phyloP scores from a whole-genome alignment of 2,329 filamentous ascomycete species.

The Colletotrichum limetticola region DNA sequence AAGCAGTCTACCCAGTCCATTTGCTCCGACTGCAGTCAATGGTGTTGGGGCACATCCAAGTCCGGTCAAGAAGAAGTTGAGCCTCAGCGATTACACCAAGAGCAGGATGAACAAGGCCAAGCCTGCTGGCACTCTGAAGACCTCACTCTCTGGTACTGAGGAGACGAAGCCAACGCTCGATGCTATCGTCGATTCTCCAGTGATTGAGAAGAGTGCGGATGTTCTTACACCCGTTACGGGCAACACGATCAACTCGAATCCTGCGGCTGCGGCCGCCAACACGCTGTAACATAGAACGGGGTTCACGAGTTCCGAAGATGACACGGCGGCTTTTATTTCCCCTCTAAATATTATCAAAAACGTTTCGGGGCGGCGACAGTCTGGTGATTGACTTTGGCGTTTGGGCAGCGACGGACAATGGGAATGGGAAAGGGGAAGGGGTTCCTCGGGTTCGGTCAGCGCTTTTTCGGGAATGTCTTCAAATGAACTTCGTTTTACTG shows the following conservation, averaged over 20 bases:
- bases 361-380: neutral
- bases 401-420: conserved; percentile 22
- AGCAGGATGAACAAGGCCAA: conserved; percentile 64
- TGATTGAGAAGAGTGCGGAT: conserved; percentile 44
- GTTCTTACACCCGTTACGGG: conserved; percentile 19
- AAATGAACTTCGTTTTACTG: neutral
- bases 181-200: conserved; percentile 47
- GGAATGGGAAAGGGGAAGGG: conserved; percentile 16
- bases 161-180: conserved; percentile 52
- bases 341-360: conserved; percentile 18
- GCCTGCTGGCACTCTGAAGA: conserved; percentile 20
- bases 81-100: conserved; percentile 73
- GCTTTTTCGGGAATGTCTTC: neutral
- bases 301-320: neutral
- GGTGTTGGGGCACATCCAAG: conserved; percentile 61
- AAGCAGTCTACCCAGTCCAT: conserved; percentile 52
- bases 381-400: conserved; percentile 28
- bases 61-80: conserved; percentile 75
- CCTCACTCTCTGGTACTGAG: conserved; percentile 41
- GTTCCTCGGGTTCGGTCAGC: conserved; percentile 12
- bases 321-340: conserved; percentile 1
- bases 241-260: conserved; percentile 18
- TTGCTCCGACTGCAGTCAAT: conserved; percentile 54
- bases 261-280: conserved; percentile 19
- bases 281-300: conserved; percentile 46